phyloP scores from a whole-genome alignment of 306 rosid genomes.

The Citrullus colocynthis region DNA sequence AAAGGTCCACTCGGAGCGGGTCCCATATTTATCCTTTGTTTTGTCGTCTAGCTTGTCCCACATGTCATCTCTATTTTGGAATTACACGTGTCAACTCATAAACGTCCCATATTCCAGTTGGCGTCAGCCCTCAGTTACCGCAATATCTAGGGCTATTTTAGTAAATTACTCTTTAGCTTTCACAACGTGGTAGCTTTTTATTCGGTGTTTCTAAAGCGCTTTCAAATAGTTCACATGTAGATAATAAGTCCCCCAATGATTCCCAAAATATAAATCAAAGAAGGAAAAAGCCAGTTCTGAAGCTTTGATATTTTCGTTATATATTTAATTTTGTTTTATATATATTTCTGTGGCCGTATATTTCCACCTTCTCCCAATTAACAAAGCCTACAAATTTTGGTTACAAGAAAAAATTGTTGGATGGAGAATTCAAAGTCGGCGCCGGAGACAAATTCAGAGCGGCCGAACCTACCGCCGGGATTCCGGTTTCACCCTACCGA shows the following conservation, averaged over 20 bases:
- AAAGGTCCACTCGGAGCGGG: not conserved
- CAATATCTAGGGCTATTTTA: not conserved
- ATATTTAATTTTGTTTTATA: not conserved
- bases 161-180: not conserved
- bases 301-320: not conserved
- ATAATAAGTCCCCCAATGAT: not conserved
- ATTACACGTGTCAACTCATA: not conserved
- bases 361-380: not conserved
- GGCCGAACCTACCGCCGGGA: slow-evolving; percentile 79
- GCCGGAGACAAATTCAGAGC: slow-evolving; percentile 19
- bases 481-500: slow-evolving; percentile 97
- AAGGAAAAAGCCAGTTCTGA: not conserved
- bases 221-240: not conserved
- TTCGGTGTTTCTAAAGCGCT: not conserved
- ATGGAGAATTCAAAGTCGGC: slow-evolving; percentile 4
- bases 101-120: not conserved
- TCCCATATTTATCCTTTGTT: not conserved
- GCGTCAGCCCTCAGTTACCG: not conserved
- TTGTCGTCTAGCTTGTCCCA: not conserved
- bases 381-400: not conserved
- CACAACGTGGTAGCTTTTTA: not conserved
- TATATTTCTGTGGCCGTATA: not conserved
- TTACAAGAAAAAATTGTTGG: not conserved
- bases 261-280: not conserved
- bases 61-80: not conserved